Evolutionary conservation across 371 early-diverging fungal species (phyloP), one percentile per base, ranked within the genome.

Genomic region (Apophysomyces trapeziformis): DNA sequence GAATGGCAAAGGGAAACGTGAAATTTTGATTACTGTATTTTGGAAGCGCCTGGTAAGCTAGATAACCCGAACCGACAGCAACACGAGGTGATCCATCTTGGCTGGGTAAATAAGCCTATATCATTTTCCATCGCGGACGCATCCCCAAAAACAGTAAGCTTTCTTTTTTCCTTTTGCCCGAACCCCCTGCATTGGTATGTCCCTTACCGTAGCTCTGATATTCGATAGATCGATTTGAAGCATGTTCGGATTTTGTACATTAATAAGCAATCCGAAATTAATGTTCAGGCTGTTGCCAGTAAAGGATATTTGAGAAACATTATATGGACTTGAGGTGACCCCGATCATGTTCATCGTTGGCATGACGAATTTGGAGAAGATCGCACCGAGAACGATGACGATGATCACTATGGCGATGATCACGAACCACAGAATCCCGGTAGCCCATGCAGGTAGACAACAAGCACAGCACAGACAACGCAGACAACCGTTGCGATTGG

Each of bases 51-150:
- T 80, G 80, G 3, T 75, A 44, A 47, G 62, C 72, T 38, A 85
- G 32, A 11, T 63, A 74, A 8, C 87, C 87, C 9, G 74, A 72
- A 5, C 87, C 87, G 14, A 84, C 72, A 8, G 76, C 62, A 0
- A 78, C 71, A 9, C 59, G 60, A 71, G 50, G 57, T 46, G 39
- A 11, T 58, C 70, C 74, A 41, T 69, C 57, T 18, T 61, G 41
- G 59, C 61, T 65, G 63, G 85, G 72, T 69, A 85, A 70, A 71
- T 76, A 67, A 65, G 85, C 87, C 85, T 83, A 47, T 26, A 36
- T 41, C 60, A 6, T 2, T 26, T 26, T 26, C 32, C 32, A 26
- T 26, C 32, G 32, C 32, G 32, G 3, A 26, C 32, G 32, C 32
- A 26, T 26, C 32, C 32, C 32, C 32, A 26, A 44, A 56, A 50